Evolutionary conservation across 2,329 filamentous ascomycete genomes (phyloP).

Genomic region (Ilyonectria sp.): DNA sequence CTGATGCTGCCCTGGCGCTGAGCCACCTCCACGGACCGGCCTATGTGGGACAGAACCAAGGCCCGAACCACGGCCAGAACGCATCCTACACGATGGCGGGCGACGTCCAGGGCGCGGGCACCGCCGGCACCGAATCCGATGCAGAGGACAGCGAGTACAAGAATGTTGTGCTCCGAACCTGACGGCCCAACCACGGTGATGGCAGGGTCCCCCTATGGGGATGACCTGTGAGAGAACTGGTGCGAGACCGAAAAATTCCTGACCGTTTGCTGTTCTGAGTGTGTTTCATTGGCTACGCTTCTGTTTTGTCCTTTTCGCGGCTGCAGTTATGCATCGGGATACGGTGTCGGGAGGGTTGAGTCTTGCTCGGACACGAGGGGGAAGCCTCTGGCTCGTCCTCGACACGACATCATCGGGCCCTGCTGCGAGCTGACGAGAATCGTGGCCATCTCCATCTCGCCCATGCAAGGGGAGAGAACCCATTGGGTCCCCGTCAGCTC

Average conservation of each 20-base stretch:
- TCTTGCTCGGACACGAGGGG: conserved; percentile 1
- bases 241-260: neutral
- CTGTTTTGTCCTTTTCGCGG: neutral
- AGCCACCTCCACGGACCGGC: conserved; percentile 21
- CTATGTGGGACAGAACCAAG: conserved; percentile 4
- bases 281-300: neutral
- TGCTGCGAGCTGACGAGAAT: neutral
- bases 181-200: conserved; percentile 9
- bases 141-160: conserved; percentile 38
- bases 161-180: conserved; percentile 37
- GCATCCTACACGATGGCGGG: conserved; percentile 41
- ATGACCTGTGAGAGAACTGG: conserved; percentile 3
- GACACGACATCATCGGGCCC: neutral
- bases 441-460: neutral
- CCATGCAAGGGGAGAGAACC: neutral
- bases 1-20: conserved; percentile 29
- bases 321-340: conserved; percentile 1
- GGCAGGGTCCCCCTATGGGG: conserved; percentile 1
- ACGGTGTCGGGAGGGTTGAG: neutral
- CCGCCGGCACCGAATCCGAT: conserved; percentile 7
- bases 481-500: conserved; percentile 1
- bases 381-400: neutral
- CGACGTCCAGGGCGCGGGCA: conserved; percentile 28
- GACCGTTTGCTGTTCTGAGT: neutral
- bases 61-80: conserved; percentile 28